Base-by-base conservation (phyloP, 1,284 basidiomycete genomes). In the Trichosporon faecale region DNA sequence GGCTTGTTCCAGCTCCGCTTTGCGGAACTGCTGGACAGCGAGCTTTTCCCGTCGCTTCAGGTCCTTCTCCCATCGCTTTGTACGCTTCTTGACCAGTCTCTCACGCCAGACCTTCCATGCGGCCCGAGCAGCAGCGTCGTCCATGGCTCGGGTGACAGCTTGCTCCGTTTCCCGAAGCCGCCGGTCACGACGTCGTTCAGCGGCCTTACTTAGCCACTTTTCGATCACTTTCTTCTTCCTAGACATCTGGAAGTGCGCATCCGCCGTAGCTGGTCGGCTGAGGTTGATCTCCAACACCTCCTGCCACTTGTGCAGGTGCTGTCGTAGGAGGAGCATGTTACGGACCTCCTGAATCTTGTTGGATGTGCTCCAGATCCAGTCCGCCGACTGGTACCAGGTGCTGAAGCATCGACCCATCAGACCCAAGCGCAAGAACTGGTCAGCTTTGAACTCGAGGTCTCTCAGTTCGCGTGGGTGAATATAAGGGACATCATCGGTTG, bases 321-420 rank as follows among this genome's bases (percentile, higher is more conserved):
- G 80, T 1, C 78, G 77, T 5, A 82, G 74, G 12, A 82, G 75
- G 6, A 84, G 73, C 16, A 74, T 76, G 46, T 76, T 61, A 5
- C 81, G 74, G 0, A 80, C 80, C 0, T 60, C 68, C 65, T 81
- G 78, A 55, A 83, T 82, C 66, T 82, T 79, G 16, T 61, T 65
- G 14, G 76, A 77, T 1, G 80, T 82, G 16, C 72, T 74, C 76
- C 78, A 21, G 27, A 82, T 74, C 78, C 80, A 82, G 37, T 79
- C 75, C 16, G 74, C 70, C 3, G 78, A 72, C 49, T 76, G 74
- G 18, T 70, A 66, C 82, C 82, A 84, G 55, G 78, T 76, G 64
- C 80, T 79, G 74, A 76, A 80, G 63, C 82, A 82, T 57, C 82
- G 71, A 1, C 80, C 82, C 65, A 80, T 44, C n/a, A 83, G 55